Base-by-base conservation (phyloP, 768 basidiomycete species). In the Tricholoma sp. region DNA sequence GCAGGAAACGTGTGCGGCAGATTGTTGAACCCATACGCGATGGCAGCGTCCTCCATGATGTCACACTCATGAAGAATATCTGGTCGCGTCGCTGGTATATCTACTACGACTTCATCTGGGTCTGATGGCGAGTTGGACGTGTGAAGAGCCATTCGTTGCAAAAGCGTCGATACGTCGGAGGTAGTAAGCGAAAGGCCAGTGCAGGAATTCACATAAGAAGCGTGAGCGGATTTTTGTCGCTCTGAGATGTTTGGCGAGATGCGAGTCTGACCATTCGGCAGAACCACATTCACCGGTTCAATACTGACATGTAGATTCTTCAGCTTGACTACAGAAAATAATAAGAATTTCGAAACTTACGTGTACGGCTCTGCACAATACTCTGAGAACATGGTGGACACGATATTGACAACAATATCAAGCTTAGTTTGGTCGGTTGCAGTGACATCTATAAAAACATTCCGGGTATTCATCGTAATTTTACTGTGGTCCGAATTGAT, bases 31-130 rank as follows among this genome's bases (percentile, higher is more conserved):
- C 97, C 97, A 67, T 95, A 97, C 0, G 94, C 97, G 62, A 99
- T 91, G 9, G 97, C 97, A 2, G 89, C 93, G 61, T 99, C 97
- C 69, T 99, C 97, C 87, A 99, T 90, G 68, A 98, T 83, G 69
- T 99, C 97, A 67, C 95, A 97, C 70, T 98, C 94, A 69, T 99
- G 97, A 55, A 99, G 76, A 62, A 99, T 98, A 68, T 99, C 97
- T 1, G 97, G 94, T 35, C 97, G 84, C n/a, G 94, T 98, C n/a
- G 90, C 79, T 4, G 97, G 96, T 49, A 99, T 80, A 32, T 83
- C 74, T 24, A 98, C 87, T 16, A 79, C 64, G 43, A 99, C 77
- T 63, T 83, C 80, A 65, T 98, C 94, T 0, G 72, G 67, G 58
- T 85, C 76, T 24, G 73, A 69, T 1, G 80, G 57, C 2, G 87